Base-by-base conservation (phyloP, 352 stramenopile genomes). In the Aphanomyces cochlioides region DNA sequence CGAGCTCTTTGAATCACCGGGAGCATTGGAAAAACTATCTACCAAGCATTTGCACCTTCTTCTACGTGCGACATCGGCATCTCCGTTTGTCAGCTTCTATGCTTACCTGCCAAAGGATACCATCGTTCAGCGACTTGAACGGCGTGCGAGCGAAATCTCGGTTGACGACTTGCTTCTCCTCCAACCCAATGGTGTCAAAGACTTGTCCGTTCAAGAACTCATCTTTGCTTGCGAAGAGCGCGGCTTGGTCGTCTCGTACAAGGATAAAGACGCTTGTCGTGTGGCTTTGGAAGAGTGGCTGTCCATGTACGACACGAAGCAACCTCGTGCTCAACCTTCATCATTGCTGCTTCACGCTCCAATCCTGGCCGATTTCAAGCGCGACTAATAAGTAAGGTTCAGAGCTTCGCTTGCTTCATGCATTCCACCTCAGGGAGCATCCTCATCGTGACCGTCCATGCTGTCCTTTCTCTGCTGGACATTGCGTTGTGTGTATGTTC, bases 161-260 rank as follows among this genome's bases (percentile, higher is more conserved):
- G 79, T 93, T 28, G 87, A 95, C 65, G 87, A 95, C 71, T 75
- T 79, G 10, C 83, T 89, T 73, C 72, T 95, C 37, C 69, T 92
- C 28, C 77, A 79, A 45, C 81, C 90, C 73, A 83, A 82, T 36
- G 65, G 19, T 4, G 78, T 94, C 38, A 82, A 90, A 19, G 66
- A 77, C n/a, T 67, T 95, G 43, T 86, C 83, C 47, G 78, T 91
- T n/a, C 82, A 77, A 54, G 87, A 95, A 66, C 78, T 95, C 19
- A 85, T 91, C 77, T 93, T 95, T 74, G 87, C 87, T n/a, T 93
- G 85, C 34, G 78, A 87, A 64, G 87, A 95, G 67, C 84, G 87
- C 7, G 87, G 87, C 7, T 84, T 95, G 39, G 75, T 86, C 8
- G 54, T 61, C 19, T 76, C 78, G 28, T 95, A 91, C 68, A 85